Evolutionary conservation across 768 basidiomycete genomes (phyloP).

Genomic region (Leccinum ochraceum): DNA sequence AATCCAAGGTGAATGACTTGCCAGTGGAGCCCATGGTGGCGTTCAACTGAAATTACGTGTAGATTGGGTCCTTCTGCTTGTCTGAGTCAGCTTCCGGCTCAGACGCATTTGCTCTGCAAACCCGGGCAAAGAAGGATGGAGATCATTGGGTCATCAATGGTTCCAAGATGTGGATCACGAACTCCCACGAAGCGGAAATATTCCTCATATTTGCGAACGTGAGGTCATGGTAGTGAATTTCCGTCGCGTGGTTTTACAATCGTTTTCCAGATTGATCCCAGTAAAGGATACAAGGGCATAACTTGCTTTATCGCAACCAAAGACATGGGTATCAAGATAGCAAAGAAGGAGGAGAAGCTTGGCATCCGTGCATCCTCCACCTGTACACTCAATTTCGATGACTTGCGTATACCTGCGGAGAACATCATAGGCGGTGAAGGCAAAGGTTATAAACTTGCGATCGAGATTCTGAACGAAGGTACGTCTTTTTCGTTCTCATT

Average conservation of each 20-base stretch:
- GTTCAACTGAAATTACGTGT: conserved; percentile 2
- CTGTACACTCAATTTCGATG: conserved; percentile 93
- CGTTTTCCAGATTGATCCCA: conserved; percentile 65
- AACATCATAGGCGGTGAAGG: conserved; percentile 93
- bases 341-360: conserved; percentile 98
- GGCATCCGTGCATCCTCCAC: conserved; percentile 97
- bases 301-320: conserved; percentile 96
- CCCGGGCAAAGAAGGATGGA: conserved; percentile 86
- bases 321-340: conserved; percentile 95
- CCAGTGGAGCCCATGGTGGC: not conserved
- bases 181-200: conserved; percentile 88
- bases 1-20: conserved; percentile 58
- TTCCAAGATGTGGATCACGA: conserved; percentile 99
- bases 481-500: not conserved
- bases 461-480: conserved; percentile 96
- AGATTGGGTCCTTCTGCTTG: conserved; percentile 96
- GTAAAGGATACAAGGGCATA: conserved; percentile 98
- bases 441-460: conserved; percentile 94
- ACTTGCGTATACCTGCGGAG: conserved; percentile 79
- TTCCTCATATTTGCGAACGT: conserved; percentile 97
- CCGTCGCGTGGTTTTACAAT: not conserved
- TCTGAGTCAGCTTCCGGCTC: conserved; percentile 93
- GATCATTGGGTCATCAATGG: conserved; percentile 88
- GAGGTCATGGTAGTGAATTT: conserved; percentile 22
- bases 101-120: conserved; percentile 96